Percentiles rank a stretch among this genome's conserved stretches.
Conservation (phyloP, 257 asterid genomes). For the Jacaranda mimosifolia region DNA sequence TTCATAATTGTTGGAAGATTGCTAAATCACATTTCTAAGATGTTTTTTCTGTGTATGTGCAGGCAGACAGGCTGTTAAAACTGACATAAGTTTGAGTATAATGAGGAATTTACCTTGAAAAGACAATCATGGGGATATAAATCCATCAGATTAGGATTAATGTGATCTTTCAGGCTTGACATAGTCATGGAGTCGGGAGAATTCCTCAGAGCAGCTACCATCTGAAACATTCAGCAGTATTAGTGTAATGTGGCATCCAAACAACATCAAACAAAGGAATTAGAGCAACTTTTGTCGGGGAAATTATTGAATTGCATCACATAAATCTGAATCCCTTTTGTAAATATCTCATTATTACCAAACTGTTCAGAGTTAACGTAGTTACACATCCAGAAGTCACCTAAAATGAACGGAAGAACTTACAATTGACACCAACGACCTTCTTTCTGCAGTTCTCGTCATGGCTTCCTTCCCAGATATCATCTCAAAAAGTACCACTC, state of each 20-base stretch:
- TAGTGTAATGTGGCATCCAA: slow-evolving; percentile 18
- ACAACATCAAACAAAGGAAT: not conserved
- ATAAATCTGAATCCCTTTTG: not conserved
- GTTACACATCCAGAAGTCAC: too few relatives aligned
- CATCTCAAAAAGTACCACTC: slow-evolving; percentile 88
- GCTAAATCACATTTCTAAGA: not conserved
- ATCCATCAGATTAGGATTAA: slow-evolving; percentile 82
- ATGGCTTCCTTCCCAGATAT: slow-evolving; percentile 93
- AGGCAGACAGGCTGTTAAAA: not conserved
- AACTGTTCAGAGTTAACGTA: not conserved
- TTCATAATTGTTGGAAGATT: not conserved
- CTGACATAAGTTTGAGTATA: not conserved
- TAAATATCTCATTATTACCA: too few relatives aligned
- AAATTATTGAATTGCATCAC: not conserved
- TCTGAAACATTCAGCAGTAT: slow-evolving; percentile 58
- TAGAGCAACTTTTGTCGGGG: not conserved
- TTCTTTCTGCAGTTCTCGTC: slow-evolving; percentile 79
- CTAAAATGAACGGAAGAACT: slow-evolving; percentile 39
- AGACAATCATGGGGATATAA: slow-evolving; percentile 94
- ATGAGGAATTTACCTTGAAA: slow-evolving; percentile 67
- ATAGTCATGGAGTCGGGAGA: slow-evolving; percentile 83
- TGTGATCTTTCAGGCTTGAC: slow-evolving; percentile 83
- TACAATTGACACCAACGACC: slow-evolving; percentile 90
- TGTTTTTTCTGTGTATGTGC: not conserved
- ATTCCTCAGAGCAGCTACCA: slow-evolving; percentile 82